Percentiles rank a stretch among this genome's conserved stretches.
phyloP scores from a whole-genome alignment of 2,329 filamentous ascomycete genomes.

The Purpureocillium takamizusanense region DNA sequence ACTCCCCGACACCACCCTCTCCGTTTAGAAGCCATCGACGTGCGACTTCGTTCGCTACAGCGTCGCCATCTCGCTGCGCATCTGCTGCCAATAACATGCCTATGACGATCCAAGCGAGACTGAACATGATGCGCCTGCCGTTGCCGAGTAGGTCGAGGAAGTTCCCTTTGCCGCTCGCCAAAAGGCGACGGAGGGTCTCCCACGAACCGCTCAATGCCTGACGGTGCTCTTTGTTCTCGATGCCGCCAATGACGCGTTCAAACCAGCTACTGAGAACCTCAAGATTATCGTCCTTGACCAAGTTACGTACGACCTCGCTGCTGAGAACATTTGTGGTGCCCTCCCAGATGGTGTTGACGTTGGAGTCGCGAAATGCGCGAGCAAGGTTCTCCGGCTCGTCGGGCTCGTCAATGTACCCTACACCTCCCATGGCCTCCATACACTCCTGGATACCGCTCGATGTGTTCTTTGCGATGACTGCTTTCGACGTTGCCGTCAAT shows the following conservation, averaged over 20 bases:
- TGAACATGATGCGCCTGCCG: constrained; percentile 7
- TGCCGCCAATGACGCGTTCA: background rate
- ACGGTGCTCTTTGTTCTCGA: too few relatives aligned
- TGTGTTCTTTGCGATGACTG: constrained; percentile 6
- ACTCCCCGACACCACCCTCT: constrained; percentile 5
- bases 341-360: constrained; percentile 9
- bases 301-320: constrained; percentile 7
- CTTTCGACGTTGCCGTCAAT: constrained; percentile 5
- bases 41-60: constrained; percentile 2
- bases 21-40: constrained; percentile 5
- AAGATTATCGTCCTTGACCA: constrained; percentile 3
- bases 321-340: constrained; percentile 9
- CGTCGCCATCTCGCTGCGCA: constrained; percentile 3
- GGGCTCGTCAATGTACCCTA: constrained; percentile 9
- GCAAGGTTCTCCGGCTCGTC: constrained; percentile 8
- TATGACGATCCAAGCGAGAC: constrained; percentile 5
- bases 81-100: constrained; percentile 4
- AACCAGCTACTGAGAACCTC: constrained; percentile 2
- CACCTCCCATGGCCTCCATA: constrained; percentile 7
- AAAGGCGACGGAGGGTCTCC: background rate
- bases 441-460: constrained; percentile 6
- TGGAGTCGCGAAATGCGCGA: constrained; percentile 4
- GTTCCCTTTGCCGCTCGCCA: background rate
- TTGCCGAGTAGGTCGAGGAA: constrained; percentile 3
- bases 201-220: too few relatives aligned